Evolutionary conservation across 805 yeast genomes (phyloP), one percentile per base, ranked within the genome.

Genomic region (Torulaspora maleeae): DNA sequence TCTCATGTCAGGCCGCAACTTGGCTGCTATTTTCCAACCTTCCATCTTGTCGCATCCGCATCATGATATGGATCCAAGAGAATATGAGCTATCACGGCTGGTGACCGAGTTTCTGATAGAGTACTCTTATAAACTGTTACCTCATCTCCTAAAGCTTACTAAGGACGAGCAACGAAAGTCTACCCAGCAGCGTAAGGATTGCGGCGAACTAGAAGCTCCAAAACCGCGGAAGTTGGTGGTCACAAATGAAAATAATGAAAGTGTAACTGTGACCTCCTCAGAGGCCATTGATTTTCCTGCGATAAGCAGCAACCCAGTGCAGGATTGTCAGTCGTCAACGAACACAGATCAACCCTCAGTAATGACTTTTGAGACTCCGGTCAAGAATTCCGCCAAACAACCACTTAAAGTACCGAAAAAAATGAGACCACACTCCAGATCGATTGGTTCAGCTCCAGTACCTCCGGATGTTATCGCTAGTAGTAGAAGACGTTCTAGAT

Each of bases 21-120:
- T 93, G 52, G 95, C 98, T 1, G 96, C 98, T 1, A 86, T 93
- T 46, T 93, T 93, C 70, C 99, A 93, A 68, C 98, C 99, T 3
- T 86, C 96, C n/a, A 80, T 93, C 13, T 71, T 93, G 43, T 85
- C 95, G 8, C 98, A 91, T 64, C 95, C 96, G 4, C 77, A 76
- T 53, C 97, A 93, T 64, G 96, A 90, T 61, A 79, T 91, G 82
- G 79, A 83, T 34, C 97, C 97, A 1, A 87, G 81, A 27, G 97
- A 93, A 66, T 90, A 90, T 67, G 91, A 86, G 10, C 68, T 88
- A 28, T 86, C 95, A 4, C 88, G 90, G 53, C 74, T 80, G 6
- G 96, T 87, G 27, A 83, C 93, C 20, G 95, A 90, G 59, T 89
- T 91, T 53, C 75, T 93, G 69, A 86, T 91, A 46, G 90, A 84